A percentile compares a stretch with the other conserved stretches of the same genome.
phyloP scores from a whole-genome alignment of 129 eudicot genomes.

The Arctium lappa region DNA sequence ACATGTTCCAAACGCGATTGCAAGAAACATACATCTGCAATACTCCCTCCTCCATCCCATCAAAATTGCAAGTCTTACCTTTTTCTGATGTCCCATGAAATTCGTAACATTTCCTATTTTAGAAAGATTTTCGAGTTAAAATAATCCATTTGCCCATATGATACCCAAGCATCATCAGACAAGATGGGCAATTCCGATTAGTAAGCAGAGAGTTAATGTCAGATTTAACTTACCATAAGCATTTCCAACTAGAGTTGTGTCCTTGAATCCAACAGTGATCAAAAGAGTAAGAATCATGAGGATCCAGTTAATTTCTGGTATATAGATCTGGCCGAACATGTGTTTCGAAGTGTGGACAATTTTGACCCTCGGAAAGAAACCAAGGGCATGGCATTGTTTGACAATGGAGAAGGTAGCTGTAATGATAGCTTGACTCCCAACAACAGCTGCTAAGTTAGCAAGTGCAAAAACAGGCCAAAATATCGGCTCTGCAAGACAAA shows the following conservation, averaged over 20 bases:
- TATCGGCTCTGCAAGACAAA: constrained; percentile 52
- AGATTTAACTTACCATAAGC: constrained; percentile 64
- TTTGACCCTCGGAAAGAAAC: constrained; percentile 94
- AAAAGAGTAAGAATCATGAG: constrained; percentile 91
- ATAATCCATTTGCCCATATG: too few relatives aligned
- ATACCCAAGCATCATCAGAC: background rate
- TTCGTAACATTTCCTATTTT: too few relatives aligned
- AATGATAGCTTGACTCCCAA: constrained; percentile 91
- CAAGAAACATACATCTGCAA: too few relatives aligned
- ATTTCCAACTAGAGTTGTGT: constrained; percentile 77
- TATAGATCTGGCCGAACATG: constrained; percentile 75
- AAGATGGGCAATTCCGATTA: background rate
- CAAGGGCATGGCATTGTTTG: constrained; percentile 92
- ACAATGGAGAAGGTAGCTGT: constrained; percentile 93
- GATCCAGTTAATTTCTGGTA: constrained; percentile 93
- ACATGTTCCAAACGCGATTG: too few relatives aligned
- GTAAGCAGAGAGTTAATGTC: background rate
- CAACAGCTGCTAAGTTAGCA: constrained; percentile 90
- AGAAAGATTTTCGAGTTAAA: too few relatives aligned
- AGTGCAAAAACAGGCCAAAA: constrained; percentile 90
- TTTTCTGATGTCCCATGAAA: too few relatives aligned
- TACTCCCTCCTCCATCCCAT: too few relatives aligned
- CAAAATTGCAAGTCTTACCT: too few relatives aligned
- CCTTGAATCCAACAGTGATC: constrained; percentile 75
- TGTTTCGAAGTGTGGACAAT: constrained; percentile 93